A percentile compares a stretch with the other conserved stretches of the same genome.
Evolutionary conservation across 768 basidiomycete genomes (phyloP).

Genomic region (Mycena venus): DNA sequence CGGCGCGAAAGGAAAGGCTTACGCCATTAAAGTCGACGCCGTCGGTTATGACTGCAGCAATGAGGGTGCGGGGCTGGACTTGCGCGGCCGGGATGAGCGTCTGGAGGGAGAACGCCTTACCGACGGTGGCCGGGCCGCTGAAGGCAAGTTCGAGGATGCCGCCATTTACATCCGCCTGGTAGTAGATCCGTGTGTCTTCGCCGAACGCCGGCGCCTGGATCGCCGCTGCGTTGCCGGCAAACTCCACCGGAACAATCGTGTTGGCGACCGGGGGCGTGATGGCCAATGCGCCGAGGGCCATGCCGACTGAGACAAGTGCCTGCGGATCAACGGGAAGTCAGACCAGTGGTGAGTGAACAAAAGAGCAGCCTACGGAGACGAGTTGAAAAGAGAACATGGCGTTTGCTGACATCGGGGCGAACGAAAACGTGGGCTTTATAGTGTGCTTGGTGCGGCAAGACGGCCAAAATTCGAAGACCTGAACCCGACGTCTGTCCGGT

Average conservation of each 20-base stretch:
- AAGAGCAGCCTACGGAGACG: conserved; percentile 15
- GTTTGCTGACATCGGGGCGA: conserved; percentile 13
- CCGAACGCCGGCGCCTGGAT: conserved; percentile 14
- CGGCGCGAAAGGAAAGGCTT: conserved; percentile 2
- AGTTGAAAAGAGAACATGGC: conserved; percentile 10
- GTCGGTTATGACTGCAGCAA: conserved; percentile 11
- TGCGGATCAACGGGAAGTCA: conserved; percentile 15
- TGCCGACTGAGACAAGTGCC: conserved; percentile 10
- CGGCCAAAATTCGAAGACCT: conserved; percentile 9
- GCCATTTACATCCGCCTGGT: conserved; percentile 4
- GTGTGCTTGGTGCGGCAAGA: conserved; percentile 15
- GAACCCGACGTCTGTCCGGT: conserved; percentile 7
- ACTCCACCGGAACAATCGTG: conserved; percentile 13
- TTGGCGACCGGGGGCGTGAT: conserved; percentile 11
- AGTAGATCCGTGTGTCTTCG: conserved; percentile 20
- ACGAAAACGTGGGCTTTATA: conserved; percentile 11
- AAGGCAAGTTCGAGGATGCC: conserved; percentile 13
- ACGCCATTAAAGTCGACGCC: conserved; percentile 5
- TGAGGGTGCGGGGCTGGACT: conserved; percentile 14
- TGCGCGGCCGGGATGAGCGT: conserved; percentile 16
- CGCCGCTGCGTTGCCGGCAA: conserved; percentile 10
- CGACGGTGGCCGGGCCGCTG: conserved; percentile 13
- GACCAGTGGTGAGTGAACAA: conserved; percentile 15
- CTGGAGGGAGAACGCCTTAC: conserved; percentile 4
- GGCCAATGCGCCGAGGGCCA: conserved; percentile 8